A percentile compares a stretch with the other conserved stretches of the same genome.
phyloP scores from a whole-genome alignment of 306 rosid species.

The Heteromeles arbutifolia region DNA sequence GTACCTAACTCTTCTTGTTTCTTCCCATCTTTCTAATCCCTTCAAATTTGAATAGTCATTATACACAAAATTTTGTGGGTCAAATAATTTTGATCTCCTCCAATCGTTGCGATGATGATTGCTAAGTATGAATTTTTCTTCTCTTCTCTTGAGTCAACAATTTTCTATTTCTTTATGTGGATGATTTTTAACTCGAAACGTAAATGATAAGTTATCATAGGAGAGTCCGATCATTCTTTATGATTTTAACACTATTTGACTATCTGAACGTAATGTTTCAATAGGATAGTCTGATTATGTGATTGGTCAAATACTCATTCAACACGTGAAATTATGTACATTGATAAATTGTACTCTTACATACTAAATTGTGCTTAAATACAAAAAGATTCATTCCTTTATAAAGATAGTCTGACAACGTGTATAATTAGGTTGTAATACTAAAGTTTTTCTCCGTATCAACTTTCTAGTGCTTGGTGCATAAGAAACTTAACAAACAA shows the following conservation, averaged over 20 bases:
- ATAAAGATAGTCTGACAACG: background rate
- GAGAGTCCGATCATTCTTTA: background rate
- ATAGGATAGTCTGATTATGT: fast-evolving
- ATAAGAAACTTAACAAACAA: background rate
- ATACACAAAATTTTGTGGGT: background rate
- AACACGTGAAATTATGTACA: background rate
- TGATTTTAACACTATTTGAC: background rate
- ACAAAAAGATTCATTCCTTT: no score
- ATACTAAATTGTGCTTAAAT: no score
- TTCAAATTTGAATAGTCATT: background rate
- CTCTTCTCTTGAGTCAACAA: no score
- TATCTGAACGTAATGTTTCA: fast-evolving
- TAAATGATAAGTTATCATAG: background rate
- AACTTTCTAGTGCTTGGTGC: background rate
- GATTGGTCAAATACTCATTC: no score
- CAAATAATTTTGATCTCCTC: background rate
- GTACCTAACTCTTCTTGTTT: background rate
- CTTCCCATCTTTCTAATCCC: background rate
- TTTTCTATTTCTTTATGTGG: background rate
- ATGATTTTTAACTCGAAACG: no score
- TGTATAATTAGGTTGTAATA: no score
- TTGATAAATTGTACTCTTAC: no score
- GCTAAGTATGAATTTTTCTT: no score
- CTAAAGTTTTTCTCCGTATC: no score
- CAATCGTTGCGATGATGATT: background rate